Percentiles rank a stretch among this genome's conserved stretches.
Evolutionary conservation across 1,284 basidiomycete genomes (phyloP).

Genomic region (Vanrija pseudolonga): DNA sequence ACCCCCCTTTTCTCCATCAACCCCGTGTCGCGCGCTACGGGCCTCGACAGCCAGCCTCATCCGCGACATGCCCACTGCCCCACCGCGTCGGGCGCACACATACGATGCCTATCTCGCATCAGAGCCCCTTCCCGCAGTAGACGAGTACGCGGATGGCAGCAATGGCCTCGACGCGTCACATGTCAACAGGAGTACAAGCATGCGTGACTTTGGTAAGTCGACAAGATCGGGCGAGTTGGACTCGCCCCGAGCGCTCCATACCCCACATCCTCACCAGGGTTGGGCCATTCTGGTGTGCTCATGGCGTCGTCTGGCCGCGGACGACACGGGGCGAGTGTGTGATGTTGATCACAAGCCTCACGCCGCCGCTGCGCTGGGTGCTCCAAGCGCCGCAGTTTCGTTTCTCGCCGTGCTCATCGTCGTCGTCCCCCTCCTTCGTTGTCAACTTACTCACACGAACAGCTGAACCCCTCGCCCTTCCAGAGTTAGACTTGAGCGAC

Average conservation of each 20-base stretch:
- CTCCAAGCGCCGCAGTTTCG: no score
- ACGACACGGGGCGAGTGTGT: no score
- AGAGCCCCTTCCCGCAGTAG: background rate
- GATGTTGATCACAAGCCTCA: no score
- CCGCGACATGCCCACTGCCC: constrained; percentile 1
- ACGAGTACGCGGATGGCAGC: constrained; percentile 9
- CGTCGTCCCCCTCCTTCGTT: background rate
- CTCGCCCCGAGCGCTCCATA: no score
- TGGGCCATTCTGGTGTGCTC: background rate
- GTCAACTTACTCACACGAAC: background rate
- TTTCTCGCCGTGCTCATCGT: background rate
- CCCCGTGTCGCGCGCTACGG: constrained; percentile 4
- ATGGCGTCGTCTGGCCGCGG: background rate
- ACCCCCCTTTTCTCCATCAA: background rate
- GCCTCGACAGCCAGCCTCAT: background rate
- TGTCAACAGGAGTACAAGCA: constrained; percentile 1
- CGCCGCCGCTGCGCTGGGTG: no score
- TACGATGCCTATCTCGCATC: constrained; percentile 22
- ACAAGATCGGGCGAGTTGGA: no score
- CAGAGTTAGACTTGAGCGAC: constrained; percentile 8
- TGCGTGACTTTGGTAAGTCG: background rate
- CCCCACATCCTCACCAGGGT: background rate
- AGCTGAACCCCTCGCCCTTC: constrained; percentile 11
- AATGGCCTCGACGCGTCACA: background rate
- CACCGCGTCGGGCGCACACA: constrained; percentile 32